A percentile compares a stretch with the other conserved stretches of the same genome.
These are phyloP conservation scores for Trichoderma aggressivum DNA, from an alignment of 2,329 filamentous ascomycete species.

Conservation along the genomic window DNA sequence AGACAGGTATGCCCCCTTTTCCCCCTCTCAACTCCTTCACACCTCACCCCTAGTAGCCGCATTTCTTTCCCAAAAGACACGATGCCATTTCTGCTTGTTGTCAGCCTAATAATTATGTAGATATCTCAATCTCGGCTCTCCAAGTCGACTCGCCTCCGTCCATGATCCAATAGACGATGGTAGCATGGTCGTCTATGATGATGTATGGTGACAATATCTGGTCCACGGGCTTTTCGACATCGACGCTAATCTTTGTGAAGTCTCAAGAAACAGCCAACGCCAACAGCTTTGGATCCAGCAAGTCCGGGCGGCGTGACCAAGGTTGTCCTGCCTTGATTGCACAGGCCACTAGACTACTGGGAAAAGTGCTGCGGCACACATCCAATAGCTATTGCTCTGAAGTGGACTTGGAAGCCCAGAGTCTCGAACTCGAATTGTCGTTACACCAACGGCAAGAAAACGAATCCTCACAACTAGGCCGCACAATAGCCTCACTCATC, in stretches of 20 bases:
- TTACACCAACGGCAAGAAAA: background rate
- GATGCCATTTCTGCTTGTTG: too few species aligned
- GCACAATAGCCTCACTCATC: background rate
- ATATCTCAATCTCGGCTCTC: background rate
- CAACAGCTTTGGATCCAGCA: background rate
- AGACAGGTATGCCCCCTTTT: background rate
- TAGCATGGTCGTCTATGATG: background rate
- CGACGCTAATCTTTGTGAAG: background rate
- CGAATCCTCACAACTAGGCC: background rate
- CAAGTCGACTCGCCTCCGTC: background rate
- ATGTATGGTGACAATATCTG: background rate
- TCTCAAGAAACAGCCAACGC: background rate
- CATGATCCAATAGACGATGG: background rate
- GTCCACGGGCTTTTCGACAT: rapidly evolving
- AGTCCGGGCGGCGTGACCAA: background rate
- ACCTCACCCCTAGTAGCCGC: background rate
- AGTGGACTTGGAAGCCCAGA: background rate
- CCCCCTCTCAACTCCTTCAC: background rate
- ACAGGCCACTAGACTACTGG: background rate
- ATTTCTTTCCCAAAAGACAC: background rate
- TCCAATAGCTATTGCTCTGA: background rate
- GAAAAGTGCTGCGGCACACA: background rate
- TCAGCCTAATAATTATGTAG: background rate
- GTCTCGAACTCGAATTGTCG: background rate
- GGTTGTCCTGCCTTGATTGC: background rate